Evolutionary conservation across 371 early-diverging fungal genomes (phyloP).

Genomic region (Rhizopus delemar): DNA sequence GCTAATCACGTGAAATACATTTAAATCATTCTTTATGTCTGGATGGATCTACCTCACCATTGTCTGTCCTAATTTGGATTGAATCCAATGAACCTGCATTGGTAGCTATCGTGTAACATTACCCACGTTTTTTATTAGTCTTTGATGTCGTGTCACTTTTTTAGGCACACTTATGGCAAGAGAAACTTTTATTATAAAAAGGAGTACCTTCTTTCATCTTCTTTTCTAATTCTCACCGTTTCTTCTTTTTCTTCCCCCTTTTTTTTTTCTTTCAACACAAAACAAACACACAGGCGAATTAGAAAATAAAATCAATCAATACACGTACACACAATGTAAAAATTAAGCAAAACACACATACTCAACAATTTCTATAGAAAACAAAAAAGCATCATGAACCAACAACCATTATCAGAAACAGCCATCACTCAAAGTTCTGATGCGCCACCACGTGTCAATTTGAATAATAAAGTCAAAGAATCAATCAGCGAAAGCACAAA

Average conservation of each 20-base stretch:
- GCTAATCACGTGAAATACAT: background rate
- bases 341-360: no score
- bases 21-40: background rate
- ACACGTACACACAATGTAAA: no score
- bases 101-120: background rate
- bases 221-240: background rate
- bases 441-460: conserved; percentile 6
- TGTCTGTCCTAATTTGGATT: background rate
- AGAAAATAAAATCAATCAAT: no score
- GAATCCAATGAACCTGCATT: conserved; percentile 6
- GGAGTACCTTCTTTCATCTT: background rate
- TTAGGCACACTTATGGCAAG: background rate
- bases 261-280: conserved; percentile 19
- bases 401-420: background rate
- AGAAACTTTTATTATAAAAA: background rate
- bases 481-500: conserved; percentile 5
- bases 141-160: conserved; percentile 7
- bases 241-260: background rate
- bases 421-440: background rate
- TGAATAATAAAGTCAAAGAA: conserved; percentile 5
- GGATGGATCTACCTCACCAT: background rate
- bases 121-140: conserved; percentile 2
- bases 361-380: no score
- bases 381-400: background rate
- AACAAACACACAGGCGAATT: background rate